Evolutionary conservation across 2,329 filamentous ascomycete genomes (phyloP).

Genomic region (Colletotrichum cordylinicola): DNA sequence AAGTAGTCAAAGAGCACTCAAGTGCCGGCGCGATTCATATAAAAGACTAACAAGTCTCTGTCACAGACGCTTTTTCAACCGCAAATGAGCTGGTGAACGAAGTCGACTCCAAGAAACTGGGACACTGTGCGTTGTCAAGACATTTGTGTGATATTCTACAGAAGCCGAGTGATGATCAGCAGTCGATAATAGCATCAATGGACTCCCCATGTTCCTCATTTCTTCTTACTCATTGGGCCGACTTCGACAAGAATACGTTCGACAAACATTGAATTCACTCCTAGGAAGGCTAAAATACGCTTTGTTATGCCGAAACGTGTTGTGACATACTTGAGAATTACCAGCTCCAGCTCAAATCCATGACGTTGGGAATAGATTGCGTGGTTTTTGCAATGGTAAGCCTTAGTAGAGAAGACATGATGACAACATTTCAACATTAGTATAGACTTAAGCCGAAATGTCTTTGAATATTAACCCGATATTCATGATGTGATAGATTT

Average conservation of each 20-base stretch:
- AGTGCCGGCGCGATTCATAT: background rate
- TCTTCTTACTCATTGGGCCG: background rate
- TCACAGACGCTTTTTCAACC: fast-evolving
- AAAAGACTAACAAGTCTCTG: background rate
- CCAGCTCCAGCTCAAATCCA: too few relatives aligned
- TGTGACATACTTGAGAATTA: background rate
- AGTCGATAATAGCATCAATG: background rate
- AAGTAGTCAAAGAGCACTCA: background rate
- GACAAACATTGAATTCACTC: fast-evolving
- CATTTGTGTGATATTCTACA: background rate
- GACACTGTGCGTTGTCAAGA: background rate
- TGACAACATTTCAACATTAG: too few relatives aligned
- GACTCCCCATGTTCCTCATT: background rate
- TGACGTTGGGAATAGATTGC: too few relatives aligned
- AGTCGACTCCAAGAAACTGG: background rate
- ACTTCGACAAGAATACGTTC: background rate
- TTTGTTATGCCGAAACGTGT: background rate
- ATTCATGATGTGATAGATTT: too few relatives aligned
- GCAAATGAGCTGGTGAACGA: background rate
- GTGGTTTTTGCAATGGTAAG: too few relatives aligned
- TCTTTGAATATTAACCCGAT: too few relatives aligned
- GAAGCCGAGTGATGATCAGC: background rate
- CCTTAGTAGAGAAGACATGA: too few relatives aligned
- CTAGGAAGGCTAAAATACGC: fast-evolving
- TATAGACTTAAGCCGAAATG: too few relatives aligned